Evolutionary conservation across 2,329 filamentous ascomycete species (phyloP).

Genomic region (Colletotrichum sp.): DNA sequence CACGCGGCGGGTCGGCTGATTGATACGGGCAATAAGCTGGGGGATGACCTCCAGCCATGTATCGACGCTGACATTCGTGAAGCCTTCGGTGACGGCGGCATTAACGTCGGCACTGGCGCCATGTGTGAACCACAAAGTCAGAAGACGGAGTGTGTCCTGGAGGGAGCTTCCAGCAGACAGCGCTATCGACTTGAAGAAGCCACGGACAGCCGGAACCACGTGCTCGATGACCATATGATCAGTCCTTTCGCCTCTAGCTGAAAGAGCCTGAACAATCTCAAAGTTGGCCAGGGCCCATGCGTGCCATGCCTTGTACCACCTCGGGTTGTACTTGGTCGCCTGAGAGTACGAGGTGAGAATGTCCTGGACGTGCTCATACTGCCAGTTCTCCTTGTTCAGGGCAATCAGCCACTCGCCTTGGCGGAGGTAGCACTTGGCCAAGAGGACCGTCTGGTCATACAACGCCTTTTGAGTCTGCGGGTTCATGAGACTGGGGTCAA

Average conservation of each 20-base stretch:
- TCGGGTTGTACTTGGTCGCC: conserved; percentile 91
- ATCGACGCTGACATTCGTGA: conserved; percentile 90
- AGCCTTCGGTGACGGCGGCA: conserved; percentile 85
- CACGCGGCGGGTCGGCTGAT: conserved; percentile 89
- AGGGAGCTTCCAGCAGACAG: conserved; percentile 90
- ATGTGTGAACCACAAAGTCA: conserved; percentile 96
- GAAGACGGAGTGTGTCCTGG: conserved; percentile 89
- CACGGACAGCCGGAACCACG: conserved; percentile 91
- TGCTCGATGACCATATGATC: conserved; percentile 81
- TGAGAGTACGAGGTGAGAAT: conserved; percentile 90
- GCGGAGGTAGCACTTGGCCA: conserved; percentile 95
- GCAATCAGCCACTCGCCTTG: conserved; percentile 96
- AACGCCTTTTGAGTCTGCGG: conserved; percentile 58
- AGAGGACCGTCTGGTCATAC: conserved; percentile 69
- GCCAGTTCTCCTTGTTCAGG: conserved; percentile 88
- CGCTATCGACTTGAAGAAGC: conserved; percentile 97
- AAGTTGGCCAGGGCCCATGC: conserved; percentile 98
- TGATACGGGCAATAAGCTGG: conserved; percentile 96
- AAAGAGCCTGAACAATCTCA: conserved; percentile 88
- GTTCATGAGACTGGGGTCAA: conserved; percentile 50
- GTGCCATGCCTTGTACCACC: conserved; percentile 99
- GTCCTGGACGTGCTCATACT: conserved; percentile 82
- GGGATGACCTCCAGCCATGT: conserved; percentile 99
- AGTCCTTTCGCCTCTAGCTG: conserved; percentile 56
- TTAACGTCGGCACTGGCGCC: conserved; percentile 90